Conservation (phyloP, 306 rosid species). For the Echinosophora koreensis region DNA sequence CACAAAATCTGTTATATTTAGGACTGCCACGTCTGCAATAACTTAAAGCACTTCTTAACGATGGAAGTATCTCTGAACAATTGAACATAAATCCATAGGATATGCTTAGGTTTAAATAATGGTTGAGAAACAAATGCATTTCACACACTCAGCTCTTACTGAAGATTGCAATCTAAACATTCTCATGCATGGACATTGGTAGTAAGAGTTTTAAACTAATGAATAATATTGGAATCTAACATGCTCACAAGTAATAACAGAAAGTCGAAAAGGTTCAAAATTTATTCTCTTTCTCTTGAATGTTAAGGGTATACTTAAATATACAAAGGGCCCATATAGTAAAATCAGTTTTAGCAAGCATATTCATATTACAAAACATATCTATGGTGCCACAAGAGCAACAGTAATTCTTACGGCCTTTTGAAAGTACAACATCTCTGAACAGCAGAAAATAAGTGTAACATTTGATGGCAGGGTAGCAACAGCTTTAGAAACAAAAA, state of each 20-base stretch:
- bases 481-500: not conserved
- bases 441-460: not conserved
- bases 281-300: not conserved
- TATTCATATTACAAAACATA: slow-evolving; percentile 4
- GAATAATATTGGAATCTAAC: not conserved
- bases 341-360: not conserved
- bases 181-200: not conserved
- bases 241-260: not conserved
- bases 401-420: not conserved
- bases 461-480: not conserved
- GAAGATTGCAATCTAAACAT: slow-evolving; percentile 17
- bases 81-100: not conserved
- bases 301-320: not conserved
- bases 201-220: not conserved
- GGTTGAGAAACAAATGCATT: not conserved
- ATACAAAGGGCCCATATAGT: not conserved
- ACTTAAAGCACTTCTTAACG: not conserved
- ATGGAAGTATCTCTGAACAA: slow-evolving; percentile 4
- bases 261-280: not conserved
- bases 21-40: not conserved
- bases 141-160: not conserved
- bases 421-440: slow-evolving; percentile 1
- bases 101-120: too few species aligned
- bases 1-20: not conserved
- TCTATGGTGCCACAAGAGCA: slow-evolving; percentile 26